Evolutionary conservation across 805 yeast genomes (phyloP), one percentile per base, ranked within the genome.

Genomic region (Hanseniaspora valbyensis): DNA sequence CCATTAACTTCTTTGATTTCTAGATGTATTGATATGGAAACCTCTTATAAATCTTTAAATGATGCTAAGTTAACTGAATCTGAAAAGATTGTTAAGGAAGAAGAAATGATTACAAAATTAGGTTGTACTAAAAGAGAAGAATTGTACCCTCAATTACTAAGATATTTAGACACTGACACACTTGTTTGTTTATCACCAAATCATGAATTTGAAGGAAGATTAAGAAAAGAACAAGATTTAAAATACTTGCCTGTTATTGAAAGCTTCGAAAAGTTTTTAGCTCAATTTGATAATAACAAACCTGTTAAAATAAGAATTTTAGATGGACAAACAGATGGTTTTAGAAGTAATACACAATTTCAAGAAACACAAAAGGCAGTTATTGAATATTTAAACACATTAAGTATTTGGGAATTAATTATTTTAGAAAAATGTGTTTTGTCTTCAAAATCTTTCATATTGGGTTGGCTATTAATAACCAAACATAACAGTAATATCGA

Each of bases 91-190:
- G n/a, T 49, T 2, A 60, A 58, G 2, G 71, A 72, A 53, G 70
- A 68, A 19, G 81, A 76, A 44, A 62, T 73, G 45, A 63, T 71
- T 14, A 76, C 80, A 39, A 82, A 83, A 61, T 72, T 80, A 34
- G 88, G 89, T 9, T 51, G 50, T 25, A 75, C 71, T 54, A 66
- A 66, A 43, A 61, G 77, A 39, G 75, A 72, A 4, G 76, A 74
- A 39, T 75, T 86, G 19, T 74, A 77, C 54, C 65, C 72, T 39
- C 75, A 75, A 55, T 67, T 92, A 54, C 68, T 90, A 59, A 78
- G 89, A 50, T 92, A 89, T 61, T 70, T 94, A 53, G 98, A 92
- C 63, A 92, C 98, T 0, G 99, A 92, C 65, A 88, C 97, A 1
- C 69, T 95, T 55, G 71, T 92, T 49, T 87, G 90, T 8, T 83